These are phyloP conservation scores for Starmerella stigmatis DNA, from an alignment of 805 yeast species.

Conservation along the genomic window DNA sequence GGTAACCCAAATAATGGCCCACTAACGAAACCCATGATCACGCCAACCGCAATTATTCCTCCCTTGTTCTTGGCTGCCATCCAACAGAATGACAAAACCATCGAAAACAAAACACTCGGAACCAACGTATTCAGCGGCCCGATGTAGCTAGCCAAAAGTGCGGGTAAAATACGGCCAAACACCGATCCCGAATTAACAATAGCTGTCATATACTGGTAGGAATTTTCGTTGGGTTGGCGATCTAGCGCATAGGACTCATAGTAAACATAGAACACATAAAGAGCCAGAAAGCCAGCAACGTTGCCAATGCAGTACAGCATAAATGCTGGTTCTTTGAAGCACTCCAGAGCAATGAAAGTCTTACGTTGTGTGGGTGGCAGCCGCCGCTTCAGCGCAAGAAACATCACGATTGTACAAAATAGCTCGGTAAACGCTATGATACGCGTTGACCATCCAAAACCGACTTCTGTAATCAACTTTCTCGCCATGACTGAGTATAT, in stretches of 20 bases:
- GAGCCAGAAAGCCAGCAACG: constrained; percentile 27
- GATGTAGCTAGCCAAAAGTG: constrained; percentile 37
- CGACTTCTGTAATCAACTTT: constrained; percentile 34
- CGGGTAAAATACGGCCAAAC: constrained; percentile 44
- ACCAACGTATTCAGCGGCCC: constrained; percentile 39
- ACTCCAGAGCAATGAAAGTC: constrained; percentile 23
- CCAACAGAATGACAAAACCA: constrained; percentile 33
- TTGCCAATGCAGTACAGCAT: constrained; percentile 24
- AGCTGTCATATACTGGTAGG: constrained; percentile 29
- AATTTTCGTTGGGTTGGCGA: constrained; percentile 19
- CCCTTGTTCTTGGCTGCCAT: constrained; percentile 28
- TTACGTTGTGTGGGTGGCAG: constrained; percentile 28
- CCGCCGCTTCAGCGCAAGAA: constrained; percentile 25
- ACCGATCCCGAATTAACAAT: constrained; percentile 34
- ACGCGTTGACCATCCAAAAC: constrained; percentile 47
- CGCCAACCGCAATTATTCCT: constrained; percentile 28
- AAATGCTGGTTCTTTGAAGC: constrained; percentile 26
- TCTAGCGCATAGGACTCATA: constrained; percentile 28
- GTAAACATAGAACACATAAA: constrained; percentile 31
- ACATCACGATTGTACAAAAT: constrained; percentile 24
- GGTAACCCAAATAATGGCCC: constrained; percentile 31
- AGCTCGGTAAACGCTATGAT: constrained; percentile 38
- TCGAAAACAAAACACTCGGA: constrained; percentile 28
- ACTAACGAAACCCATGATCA: constrained; percentile 28
- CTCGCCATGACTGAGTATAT: constrained; percentile 40